Evolutionary conservation across 2,329 filamentous ascomycete genomes (phyloP), one percentile per base, ranked within the genome.

Genomic region (Orbilia blumenaviensis): DNA sequence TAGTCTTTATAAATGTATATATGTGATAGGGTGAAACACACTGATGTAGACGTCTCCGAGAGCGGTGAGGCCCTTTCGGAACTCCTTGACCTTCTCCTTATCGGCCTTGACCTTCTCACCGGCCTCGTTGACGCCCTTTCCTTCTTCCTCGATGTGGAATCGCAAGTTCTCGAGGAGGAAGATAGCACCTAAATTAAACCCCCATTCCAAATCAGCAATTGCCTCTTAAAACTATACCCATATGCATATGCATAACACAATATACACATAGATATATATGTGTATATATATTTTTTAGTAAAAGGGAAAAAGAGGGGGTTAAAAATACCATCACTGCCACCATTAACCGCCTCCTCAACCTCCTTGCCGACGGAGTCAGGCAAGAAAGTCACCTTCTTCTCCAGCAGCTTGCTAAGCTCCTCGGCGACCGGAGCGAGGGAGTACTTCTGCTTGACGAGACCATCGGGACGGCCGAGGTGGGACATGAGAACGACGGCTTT

Each of bases 101-200:
- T 97, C 94, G 78, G 95, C 95, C 90, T 98, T 99, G 84, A 90
- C 90, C 88, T 99, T 99, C 86, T 97, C 97, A 82, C 94, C 95
- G 63, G 94, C 91, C 76, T 89, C 90, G 88, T 97, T 97, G 83
- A 88, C 91, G 86, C 92, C 96, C 63, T 75, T 75, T 79, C 95
- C 95, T 87, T 99, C 95, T 86, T 99, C 95, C 87, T 99, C 95
- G 78, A 92, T 88, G 85, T 99, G 95, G 89, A 98, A 99, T 80
- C 95, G 93, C 85, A 99, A 86, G 88, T 99, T 99, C 89, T 99
- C 95, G 64, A 99, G 88, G 34, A 99, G 89, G 72, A 99, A 88
- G 66, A 99, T 89, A 81, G 93, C 89, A 80, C 94, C 80, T 80
- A 29, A 14, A 29, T 16, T 34, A 34, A 34, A 42, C 38, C 18